Conservation (phyloP, 2,329 filamentous ascomycete species). For the Westerdykella ornata region DNA sequence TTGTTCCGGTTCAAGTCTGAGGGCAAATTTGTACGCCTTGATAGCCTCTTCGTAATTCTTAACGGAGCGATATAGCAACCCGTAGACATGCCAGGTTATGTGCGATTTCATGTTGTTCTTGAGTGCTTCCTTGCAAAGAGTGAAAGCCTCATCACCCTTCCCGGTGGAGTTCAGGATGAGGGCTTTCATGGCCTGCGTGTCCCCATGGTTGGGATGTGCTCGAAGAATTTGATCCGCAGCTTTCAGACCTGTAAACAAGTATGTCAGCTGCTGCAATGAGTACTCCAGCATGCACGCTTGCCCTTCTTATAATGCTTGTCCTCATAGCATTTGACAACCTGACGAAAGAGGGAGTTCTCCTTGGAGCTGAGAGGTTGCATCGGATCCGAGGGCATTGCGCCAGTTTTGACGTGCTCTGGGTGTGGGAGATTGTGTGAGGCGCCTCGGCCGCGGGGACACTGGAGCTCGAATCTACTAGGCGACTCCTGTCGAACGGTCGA, state of each 20-base stretch:
- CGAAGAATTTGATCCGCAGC: conserved; percentile 92
- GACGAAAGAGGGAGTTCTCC: conserved; percentile 88
- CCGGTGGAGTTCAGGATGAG: conserved; percentile 90
- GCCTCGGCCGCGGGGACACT: not conserved
- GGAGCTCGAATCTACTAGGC: not conserved
- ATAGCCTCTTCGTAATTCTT: conserved; percentile 99
- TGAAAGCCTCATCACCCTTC: conserved; percentile 89
- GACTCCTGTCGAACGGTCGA: conserved; percentile 6
- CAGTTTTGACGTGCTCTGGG: conserved; percentile 6
- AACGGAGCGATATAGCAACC: conserved; percentile 80
- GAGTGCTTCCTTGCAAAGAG: conserved; percentile 83
- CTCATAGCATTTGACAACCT: conserved; percentile 93
- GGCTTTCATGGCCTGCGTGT: conserved; percentile 98
- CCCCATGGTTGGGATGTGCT: conserved; percentile 92
- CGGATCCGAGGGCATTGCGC: conserved; percentile 49
- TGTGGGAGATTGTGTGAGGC: conserved; percentile 6
- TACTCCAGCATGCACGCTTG: conserved; percentile 23
- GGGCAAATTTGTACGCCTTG: conserved; percentile 96
- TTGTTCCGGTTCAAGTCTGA: conserved; percentile 89
- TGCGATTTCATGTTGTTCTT: conserved; percentile 98
- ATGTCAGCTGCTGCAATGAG: conserved; percentile 16
- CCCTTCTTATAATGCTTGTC: conserved; percentile 96
- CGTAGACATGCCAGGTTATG: conserved; percentile 99
- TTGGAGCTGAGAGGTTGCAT: conserved; percentile 68
- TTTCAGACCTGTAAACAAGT: conserved; percentile 63